These are phyloP conservation scores for Penicillium canescens DNA, from an alignment of 495 filamentous ascomycete species.

Conservation along the genomic window DNA sequence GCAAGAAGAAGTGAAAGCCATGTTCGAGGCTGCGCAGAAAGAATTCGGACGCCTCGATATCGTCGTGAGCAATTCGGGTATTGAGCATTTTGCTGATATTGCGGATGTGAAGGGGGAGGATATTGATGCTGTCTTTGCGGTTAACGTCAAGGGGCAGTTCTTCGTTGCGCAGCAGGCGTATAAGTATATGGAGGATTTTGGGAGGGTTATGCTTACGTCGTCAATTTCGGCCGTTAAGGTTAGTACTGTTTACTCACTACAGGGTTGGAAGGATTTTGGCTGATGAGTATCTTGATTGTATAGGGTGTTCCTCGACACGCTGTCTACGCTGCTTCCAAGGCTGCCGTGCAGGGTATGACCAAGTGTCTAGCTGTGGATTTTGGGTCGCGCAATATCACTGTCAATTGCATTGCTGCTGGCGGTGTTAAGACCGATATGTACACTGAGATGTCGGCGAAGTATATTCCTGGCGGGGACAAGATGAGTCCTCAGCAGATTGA, in stretches of 20 bases:
- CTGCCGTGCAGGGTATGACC: slow-evolving; percentile 53
- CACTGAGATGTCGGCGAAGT: slow-evolving; percentile 36
- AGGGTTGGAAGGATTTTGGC: not conserved
- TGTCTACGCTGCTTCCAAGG: slow-evolving; percentile 56
- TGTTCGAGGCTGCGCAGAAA: slow-evolving; percentile 45
- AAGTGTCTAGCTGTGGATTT: slow-evolving; percentile 58
- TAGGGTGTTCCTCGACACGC: slow-evolving; percentile 30
- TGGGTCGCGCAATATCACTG: slow-evolving; percentile 49
- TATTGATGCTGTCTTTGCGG: slow-evolving; percentile 53
- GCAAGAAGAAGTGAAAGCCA: slow-evolving; percentile 36
- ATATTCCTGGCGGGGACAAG: slow-evolving; percentile 37
- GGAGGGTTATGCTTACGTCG: slow-evolving; percentile 32
- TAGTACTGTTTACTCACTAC: not conserved
- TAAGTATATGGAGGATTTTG: slow-evolving; percentile 53
- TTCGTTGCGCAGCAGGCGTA: slow-evolving; percentile 69
- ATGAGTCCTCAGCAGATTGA: slow-evolving; percentile 33
- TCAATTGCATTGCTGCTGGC: slow-evolving; percentile 57
- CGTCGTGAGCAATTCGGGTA: slow-evolving; percentile 55
- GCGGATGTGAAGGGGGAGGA: slow-evolving; percentile 50
- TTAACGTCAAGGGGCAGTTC: slow-evolving; percentile 59
- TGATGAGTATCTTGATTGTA: not conserved
- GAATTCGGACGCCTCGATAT: slow-evolving; percentile 43
- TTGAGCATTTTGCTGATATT: slow-evolving; percentile 51
- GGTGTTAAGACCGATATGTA: slow-evolving; percentile 39
- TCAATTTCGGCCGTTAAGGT: slow-evolving; percentile 34